Evolutionary conservation across 2,329 filamentous ascomycete species (phyloP).

Genomic region (Aspergillus fischeri): DNA sequence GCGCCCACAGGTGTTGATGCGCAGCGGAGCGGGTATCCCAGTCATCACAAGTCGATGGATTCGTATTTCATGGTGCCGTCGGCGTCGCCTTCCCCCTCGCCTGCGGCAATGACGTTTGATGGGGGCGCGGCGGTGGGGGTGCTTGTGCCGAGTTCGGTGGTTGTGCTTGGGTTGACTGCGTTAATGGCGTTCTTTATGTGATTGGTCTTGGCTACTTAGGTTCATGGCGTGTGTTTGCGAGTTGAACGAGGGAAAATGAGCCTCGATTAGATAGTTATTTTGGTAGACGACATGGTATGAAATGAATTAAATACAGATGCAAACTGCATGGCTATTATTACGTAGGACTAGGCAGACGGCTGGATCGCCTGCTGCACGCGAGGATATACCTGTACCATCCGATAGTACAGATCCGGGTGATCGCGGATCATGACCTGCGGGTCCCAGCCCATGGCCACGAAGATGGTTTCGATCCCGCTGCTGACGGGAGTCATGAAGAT

Average conservation of each 20-base stretch:
- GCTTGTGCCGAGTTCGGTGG: background rate
- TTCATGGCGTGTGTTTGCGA: too few species aligned
- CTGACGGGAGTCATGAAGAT: slow-evolving; percentile 84
- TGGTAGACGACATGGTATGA: background rate
- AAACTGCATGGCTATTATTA: too few species aligned
- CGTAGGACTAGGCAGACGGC: slow-evolving; percentile 35
- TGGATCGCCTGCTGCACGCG: slow-evolving; percentile 76
- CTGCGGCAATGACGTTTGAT: background rate
- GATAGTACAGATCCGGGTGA: slow-evolving; percentile 75
- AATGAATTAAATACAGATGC: background rate
- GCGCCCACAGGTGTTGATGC: background rate
- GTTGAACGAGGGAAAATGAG: too few species aligned
- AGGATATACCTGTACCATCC: slow-evolving; percentile 78
- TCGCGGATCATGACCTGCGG: slow-evolving; percentile 68
- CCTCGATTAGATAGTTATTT: background rate
- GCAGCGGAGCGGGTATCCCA: background rate
- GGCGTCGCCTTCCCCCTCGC: background rate
- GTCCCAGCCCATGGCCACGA: slow-evolving; percentile 70
- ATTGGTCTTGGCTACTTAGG: too few species aligned
- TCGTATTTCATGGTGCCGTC: background rate
- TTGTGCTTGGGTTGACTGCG: background rate
- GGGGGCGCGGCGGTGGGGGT: background rate
- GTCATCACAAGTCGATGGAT: background rate
- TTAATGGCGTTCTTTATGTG: too few species aligned
- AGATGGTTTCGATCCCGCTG: slow-evolving; percentile 87